Percentiles rank a stretch among this genome's conserved stretches.
These are phyloP conservation scores for Suhomyces xylopsoci DNA, from an alignment of 805 yeast genomes.

Conservation along the genomic window DNA sequence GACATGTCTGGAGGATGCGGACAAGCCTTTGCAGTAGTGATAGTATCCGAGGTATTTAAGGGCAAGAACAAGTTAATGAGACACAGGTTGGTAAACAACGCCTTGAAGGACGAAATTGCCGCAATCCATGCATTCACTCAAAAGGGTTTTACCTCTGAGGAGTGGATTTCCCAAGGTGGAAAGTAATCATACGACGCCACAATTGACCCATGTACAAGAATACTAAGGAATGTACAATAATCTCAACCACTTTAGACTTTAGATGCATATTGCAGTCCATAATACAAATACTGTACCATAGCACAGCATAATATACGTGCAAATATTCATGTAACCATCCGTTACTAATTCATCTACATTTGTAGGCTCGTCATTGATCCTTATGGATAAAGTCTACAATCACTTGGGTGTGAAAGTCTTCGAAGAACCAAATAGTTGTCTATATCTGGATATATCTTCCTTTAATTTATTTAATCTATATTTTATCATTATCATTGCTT, in stretches of 20 bases:
- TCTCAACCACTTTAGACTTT: neutral
- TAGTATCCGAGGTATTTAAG: constrained; percentile 66
- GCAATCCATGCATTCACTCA: constrained; percentile 94
- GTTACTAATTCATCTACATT: neutral
- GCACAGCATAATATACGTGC: neutral
- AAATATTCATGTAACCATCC: neutral
- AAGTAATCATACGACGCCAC: neutral
- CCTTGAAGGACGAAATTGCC: constrained; percentile 80
- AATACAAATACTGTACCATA: neutral
- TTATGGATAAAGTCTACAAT: neutral
- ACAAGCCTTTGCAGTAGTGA: constrained; percentile 91
- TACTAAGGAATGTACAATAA: neutral
- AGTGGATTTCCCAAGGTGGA: constrained; percentile 59
- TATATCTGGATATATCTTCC: neutral
- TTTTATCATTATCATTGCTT: neutral
- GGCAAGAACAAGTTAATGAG: constrained; percentile 85
- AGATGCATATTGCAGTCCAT: neutral
- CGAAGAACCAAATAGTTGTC: neutral
- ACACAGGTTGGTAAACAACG: constrained; percentile 78
- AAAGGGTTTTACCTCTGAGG: constrained; percentile 82
- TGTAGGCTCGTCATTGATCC: neutral
- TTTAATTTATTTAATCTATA: neutral
- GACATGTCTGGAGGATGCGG: constrained; percentile 93
- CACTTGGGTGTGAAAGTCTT: neutral
- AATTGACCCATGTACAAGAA: too few species aligned